Base-by-base conservation (phyloP, 768 basidiomycete genomes). In the Clitopilus hobsonii region DNA sequence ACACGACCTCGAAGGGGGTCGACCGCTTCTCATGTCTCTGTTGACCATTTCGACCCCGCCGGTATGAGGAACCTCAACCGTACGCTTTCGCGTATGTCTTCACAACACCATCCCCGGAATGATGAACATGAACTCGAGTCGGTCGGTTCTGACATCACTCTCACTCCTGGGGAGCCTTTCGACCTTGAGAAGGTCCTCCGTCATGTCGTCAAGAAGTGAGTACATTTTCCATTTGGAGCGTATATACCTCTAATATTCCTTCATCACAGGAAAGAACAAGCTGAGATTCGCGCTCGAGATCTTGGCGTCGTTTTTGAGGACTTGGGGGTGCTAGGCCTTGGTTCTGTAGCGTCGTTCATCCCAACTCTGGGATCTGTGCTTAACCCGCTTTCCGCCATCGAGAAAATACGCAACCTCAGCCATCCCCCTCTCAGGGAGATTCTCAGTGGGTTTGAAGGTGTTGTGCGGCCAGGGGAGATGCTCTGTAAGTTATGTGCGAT, bases 401-500 rank as follows among this genome's bases (percentile, higher is more conserved):
- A 71, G 26, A 68, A 64, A 4, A 60, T 89, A 0, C 75, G 75
- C 27, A 71, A 70, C 1, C 49, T 73, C 5, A 74, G 82, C 26
- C 83, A 89, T 50, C 87, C 90, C 1, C 80, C 82, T 8, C 66
- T 86, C 1, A 78, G 84, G 20, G 80, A 77, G 55, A 88, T 90
- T 48, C 69, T 91, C 29, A 72, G 75, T 18, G 78, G 74, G 13
- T 84, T 90, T 56, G 82, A 86, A 36, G 88, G 87, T 7, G 73
- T 82, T 1, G 74, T 89, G 11, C 75, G 80, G 3, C 80, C 86
- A 0, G 86, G 87, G 14, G 87, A 91, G 69, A 89, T 91, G 89
- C 75, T 89, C 71, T 74, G 91, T 85, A 62, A 59, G 88, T 81
- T 11, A 10, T 8, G 18, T n/a, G 10, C 38, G 32, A 22, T 13